Evolutionary conservation across 139 green algal species (phyloP), one percentile per base, ranked within the genome.

Genomic region (Yamagishiella unicocca): DNA sequence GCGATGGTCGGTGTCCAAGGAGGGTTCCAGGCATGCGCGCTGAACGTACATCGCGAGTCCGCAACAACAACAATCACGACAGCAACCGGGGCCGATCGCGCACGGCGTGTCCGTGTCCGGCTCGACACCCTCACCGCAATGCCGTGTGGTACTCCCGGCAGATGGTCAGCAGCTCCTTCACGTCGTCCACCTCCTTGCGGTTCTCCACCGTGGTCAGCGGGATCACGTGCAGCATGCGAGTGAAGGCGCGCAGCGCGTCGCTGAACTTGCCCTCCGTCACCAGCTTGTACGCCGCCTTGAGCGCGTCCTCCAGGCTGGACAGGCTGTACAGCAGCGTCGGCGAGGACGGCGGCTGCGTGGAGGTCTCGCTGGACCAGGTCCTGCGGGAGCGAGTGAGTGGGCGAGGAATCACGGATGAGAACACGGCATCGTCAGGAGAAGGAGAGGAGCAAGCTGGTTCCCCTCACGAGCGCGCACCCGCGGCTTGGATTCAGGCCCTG

Each of bases 181-280:
- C 88, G 73, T 95, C 90, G 76, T 92, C 89, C 75, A 92, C 89
- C 91, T 99, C 96, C 84, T 96, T 95, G 54, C 96, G 92, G 4
- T 89, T 96, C 53, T 97, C 96, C 81, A 99, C 98, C 64, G 98
- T 93, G 21, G 98, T 90, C 42, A 99, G 88, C 31, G 98, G 96
- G 79, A 99, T 96, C 55, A 92, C 95, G 93, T 96, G 94, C 91
- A 99, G 92, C 85, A 99, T 96, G 88, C 82, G 86, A 58, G 94
- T 92, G 92, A 99, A 98, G 17, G 89, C 82, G 58, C 80, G 88
- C 27, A 99, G 90, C 17, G 95, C 98, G n/a, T 99, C 98, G 61
- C 85, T 92, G 92, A 99, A 99, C 94, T 99, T 99, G 90, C 98
- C 98, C 88, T 98, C 97, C 2, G 98, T 99, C 43, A 99, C 96